Evolutionary conservation across 1,139 yeast genomes (phyloP), one percentile per base, ranked within the genome.

Genomic region (Hansenula sp.): DNA sequence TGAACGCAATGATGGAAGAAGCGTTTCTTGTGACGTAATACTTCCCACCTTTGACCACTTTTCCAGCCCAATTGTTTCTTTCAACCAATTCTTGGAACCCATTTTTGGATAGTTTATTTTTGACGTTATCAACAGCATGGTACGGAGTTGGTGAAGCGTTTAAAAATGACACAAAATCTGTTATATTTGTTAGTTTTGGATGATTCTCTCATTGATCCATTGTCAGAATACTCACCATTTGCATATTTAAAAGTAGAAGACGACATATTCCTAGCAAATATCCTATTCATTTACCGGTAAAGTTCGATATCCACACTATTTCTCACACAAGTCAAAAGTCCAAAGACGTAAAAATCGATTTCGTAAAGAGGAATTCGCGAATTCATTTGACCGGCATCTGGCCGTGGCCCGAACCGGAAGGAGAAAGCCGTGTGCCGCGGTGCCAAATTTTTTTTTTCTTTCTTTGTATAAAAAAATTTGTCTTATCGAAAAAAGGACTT

Each of bases 111-210:
- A 93, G 72, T 44, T 73, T 66, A 16, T 66, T 57, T 57, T 82
- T 83, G 39, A 84, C 80, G 25, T 77, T 73, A 41, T 78, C 75
- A 4, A 91, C 96, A 2, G 93, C 96, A 65, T 93, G 99, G 64
- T 90, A 93, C 0, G 99, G 98, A 0, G 98, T 85, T 27, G 97
- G 98, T 1, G 96, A 85, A 4, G 76, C 75, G 65, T 90, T 89
- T 55, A 93, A 84, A 60, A 84, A 93, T 47, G 79, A 75, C 44
- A 91, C 71, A 59, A 91, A 88, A 45, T 82, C 82, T 48, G 57
- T n/a, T 6, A 33, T 25, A n/a, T 19, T 28, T 13, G 42, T 34
- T 21, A 13, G 18, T 29, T 33, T 7, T 16, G 16, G 25, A 21
- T 21, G 25, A 9, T 21, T 6, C 25, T 21, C n/a, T 37, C 34